These are phyloP conservation scores for Phytophthora sp. DNA, from an alignment of 352 stramenopile species.

Conservation along the genomic window DNA sequence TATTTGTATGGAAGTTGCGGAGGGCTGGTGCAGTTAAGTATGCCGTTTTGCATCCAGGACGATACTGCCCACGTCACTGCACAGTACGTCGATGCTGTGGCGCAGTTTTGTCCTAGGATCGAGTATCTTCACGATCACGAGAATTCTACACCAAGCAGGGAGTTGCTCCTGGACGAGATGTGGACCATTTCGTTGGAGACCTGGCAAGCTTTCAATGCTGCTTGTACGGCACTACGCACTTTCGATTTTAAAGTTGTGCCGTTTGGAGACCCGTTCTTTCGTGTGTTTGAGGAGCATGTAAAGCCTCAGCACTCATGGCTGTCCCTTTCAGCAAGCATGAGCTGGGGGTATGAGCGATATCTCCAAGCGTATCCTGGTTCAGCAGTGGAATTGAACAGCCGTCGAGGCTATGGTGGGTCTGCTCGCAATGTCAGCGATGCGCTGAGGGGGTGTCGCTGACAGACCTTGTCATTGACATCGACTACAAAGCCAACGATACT, in stretches of 20 bases:
- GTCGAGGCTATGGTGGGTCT: neutral
- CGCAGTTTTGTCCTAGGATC: neutral
- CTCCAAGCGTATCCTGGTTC: neutral
- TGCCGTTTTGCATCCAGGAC: neutral
- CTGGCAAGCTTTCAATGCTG: slow-evolving; percentile 5
- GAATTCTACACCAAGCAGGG: too few relatives aligned
- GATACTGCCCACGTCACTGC: neutral
- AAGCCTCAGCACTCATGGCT: neutral
- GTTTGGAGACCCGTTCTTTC: slow-evolving; percentile 3
- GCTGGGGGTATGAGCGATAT: neutral
- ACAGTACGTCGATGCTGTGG: neutral
- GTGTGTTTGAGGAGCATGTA: slow-evolving; percentile 1
- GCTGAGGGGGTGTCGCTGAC: neutral
- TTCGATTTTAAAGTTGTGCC: slow-evolving; percentile 4
- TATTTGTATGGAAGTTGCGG: neutral
- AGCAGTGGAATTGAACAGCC: neutral
- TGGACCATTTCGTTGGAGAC: slow-evolving; percentile 1
- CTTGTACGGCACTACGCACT: neutral
- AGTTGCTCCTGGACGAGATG: too few relatives aligned
- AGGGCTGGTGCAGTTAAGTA: neutral
- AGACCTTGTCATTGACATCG: neutral
- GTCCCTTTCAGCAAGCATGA: neutral
- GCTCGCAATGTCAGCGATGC: neutral
- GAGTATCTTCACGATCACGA: neutral
- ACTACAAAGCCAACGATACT: neutral